A percentile compares a stretch with the other conserved stretches of the same genome.
Evolutionary conservation across 2,329 filamentous ascomycete species (phyloP).

Genomic region (Metarhizium album): DNA sequence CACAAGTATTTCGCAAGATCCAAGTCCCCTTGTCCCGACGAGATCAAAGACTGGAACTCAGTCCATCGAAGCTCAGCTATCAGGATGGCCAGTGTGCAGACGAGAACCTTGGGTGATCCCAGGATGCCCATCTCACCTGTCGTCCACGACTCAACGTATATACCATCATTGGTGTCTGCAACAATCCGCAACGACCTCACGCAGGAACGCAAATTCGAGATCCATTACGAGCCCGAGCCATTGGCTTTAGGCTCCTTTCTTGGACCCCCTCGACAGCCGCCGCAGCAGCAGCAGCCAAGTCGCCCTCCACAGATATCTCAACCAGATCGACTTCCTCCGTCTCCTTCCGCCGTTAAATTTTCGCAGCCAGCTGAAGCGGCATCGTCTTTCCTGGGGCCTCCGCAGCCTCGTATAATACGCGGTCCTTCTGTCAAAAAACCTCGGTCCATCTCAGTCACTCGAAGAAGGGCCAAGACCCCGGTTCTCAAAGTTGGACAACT

Average conservation of each 20-base stretch:
- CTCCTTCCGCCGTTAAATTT: not conserved
- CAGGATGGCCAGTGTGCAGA: slow-evolving; percentile 6
- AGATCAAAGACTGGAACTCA: slow-evolving; percentile 16
- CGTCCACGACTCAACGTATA: not conserved
- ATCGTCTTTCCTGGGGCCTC: slow-evolving; percentile 2
- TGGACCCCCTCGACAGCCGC: not conserved
- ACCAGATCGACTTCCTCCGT: not conserved
- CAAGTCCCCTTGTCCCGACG: slow-evolving; percentile 16
- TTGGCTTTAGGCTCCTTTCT: not conserved
- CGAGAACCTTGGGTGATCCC: slow-evolving; percentile 5
- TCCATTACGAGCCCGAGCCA: not conserved
- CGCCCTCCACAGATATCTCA: not conserved
- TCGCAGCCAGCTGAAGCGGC: not conserved
- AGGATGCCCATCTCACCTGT: slow-evolving; percentile 1
- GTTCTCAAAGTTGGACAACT: slow-evolving; percentile 39
- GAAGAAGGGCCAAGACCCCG: slow-evolving; percentile 39
- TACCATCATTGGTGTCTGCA: not conserved
- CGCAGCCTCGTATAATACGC: not conserved
- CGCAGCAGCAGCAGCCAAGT: not conserved
- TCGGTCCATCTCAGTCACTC: not conserved
- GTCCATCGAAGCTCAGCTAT: slow-evolving; percentile 9
- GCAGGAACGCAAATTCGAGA: not conserved
- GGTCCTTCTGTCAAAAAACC: slow-evolving; percentile 5
- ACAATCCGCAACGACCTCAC: not conserved
- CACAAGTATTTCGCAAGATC: slow-evolving; percentile 20